Conservation (phyloP, 2,329 filamentous ascomycete species). For the Chaetomium globosum region DNA sequence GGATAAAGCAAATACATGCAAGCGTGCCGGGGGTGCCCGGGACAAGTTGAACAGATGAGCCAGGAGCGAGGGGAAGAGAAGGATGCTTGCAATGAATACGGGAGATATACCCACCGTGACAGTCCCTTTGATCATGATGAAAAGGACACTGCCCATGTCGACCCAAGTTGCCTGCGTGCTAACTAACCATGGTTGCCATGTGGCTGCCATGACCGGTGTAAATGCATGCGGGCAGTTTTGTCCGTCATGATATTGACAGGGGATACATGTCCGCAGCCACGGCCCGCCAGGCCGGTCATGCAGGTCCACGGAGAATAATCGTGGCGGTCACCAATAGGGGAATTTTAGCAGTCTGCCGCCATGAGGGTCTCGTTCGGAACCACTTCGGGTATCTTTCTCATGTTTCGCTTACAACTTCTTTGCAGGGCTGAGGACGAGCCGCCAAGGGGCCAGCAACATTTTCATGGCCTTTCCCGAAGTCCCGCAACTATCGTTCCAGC, state of each 20-base stretch:
- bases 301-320: slow-evolving; percentile 33
- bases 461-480: slow-evolving; percentile 29
- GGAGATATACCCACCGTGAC: slow-evolving; percentile 21
- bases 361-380: slow-evolving; percentile 11
- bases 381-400: slow-evolving; percentile 27
- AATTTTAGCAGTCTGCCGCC: slow-evolving; percentile 26
- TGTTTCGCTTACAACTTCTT: slow-evolving; percentile 23
- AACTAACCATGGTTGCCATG: slow-evolving; percentile 9
- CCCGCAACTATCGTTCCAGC: slow-evolving; percentile 20
- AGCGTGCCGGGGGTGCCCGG: neutral
- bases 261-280: slow-evolving; percentile 28
- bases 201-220: slow-evolving; percentile 26
- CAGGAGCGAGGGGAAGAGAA: slow-evolving; percentile 3
- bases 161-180: neutral
- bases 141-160: neutral
- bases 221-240: slow-evolving; percentile 28
- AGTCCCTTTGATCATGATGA: slow-evolving; percentile 1
- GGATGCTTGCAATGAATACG: slow-evolving; percentile 9
- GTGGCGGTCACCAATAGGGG: slow-evolving; percentile 35
- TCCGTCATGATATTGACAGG: slow-evolving; percentile 23
- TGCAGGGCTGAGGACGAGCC: slow-evolving; percentile 35
- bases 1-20: slow-evolving; percentile 1
- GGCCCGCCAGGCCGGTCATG: slow-evolving; percentile 33
- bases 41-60: neutral
- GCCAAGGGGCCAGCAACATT: slow-evolving; percentile 19